A percentile compares a stretch with the other conserved stretches of the same genome.
Conservation (phyloP, 2,329 filamentous ascomycete species). For the Aspergillus aculeatus region DNA sequence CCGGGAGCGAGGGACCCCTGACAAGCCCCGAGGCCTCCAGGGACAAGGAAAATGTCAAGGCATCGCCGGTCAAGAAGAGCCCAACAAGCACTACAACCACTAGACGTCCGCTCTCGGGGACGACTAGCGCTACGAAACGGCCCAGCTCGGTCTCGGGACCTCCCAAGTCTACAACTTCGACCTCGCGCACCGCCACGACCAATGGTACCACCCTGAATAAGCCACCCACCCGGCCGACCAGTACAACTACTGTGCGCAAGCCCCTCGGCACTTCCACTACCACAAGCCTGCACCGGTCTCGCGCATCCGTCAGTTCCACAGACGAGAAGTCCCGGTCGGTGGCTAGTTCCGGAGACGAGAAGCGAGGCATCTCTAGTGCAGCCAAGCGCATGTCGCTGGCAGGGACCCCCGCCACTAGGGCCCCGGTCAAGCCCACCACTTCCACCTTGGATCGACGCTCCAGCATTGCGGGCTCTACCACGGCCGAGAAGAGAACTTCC, state of each 20-base stretch:
- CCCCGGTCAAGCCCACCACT: slow-evolving; percentile 34
- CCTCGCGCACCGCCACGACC: slow-evolving; percentile 30
- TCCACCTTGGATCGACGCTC: slow-evolving; percentile 39
- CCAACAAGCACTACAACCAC: slow-evolving; percentile 24
- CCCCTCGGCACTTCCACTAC: slow-evolving; percentile 37
- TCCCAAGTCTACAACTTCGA: slow-evolving; percentile 29
- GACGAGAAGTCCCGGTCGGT: slow-evolving; percentile 44
- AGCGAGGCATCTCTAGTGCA: slow-evolving; percentile 41
- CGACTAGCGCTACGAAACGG: slow-evolving; percentile 34
- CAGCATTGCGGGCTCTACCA: slow-evolving; percentile 37
- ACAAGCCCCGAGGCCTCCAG: slow-evolving; percentile 38
- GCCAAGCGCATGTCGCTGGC: slow-evolving; percentile 48
- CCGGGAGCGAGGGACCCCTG: slow-evolving; percentile 32
- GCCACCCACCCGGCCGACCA: slow-evolving; percentile 44
- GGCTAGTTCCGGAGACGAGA: slow-evolving; percentile 47
- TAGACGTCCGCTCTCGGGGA: slow-evolving; percentile 36
- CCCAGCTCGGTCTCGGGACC: slow-evolving; percentile 36
- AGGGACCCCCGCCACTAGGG: slow-evolving; percentile 36
- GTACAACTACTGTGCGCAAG: slow-evolving; percentile 34
- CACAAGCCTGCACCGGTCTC: slow-evolving; percentile 41
- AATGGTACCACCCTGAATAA: slow-evolving; percentile 43
- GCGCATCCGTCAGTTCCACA: slow-evolving; percentile 44
- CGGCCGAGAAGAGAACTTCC: slow-evolving; percentile 32
- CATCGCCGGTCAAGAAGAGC: slow-evolving; percentile 35
- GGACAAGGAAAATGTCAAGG: slow-evolving; percentile 34